Percentiles rank a stretch among this genome's conserved stretches.
Conservation (phyloP, 2,329 filamentous ascomycete genomes). For the Ilyonectria sp. region DNA sequence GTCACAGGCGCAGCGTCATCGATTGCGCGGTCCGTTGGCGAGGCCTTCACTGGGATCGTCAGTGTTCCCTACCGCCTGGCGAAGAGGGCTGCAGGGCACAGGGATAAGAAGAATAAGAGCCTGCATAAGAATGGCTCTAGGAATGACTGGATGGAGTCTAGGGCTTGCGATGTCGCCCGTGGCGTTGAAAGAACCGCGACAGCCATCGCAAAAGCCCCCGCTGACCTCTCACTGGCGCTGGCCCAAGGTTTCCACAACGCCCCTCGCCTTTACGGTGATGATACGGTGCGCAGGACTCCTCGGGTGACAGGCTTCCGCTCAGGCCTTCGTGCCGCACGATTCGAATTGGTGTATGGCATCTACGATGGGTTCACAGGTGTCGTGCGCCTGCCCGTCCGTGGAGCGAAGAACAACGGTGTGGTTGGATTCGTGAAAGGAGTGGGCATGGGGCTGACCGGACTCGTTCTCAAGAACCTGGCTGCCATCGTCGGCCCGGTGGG, state of each 20-base stretch:
- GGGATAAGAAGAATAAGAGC: constrained; percentile 32
- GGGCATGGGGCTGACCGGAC: constrained; percentile 74
- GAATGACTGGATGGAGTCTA: constrained; percentile 10
- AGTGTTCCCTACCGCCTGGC: constrained; percentile 74
- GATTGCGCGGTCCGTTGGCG: constrained; percentile 70
- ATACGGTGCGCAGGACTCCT: constrained; percentile 75
- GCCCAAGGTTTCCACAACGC: constrained; percentile 81
- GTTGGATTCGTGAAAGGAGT: constrained; percentile 67
- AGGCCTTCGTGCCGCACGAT: constrained; percentile 72
- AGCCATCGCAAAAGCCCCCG: constrained; percentile 70
- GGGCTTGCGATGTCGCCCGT: constrained; percentile 64
- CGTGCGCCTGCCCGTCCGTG: constrained; percentile 71
- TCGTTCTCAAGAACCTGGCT: constrained; percentile 76
- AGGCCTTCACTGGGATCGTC: constrained; percentile 74
- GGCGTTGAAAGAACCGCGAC: constrained; percentile 66
- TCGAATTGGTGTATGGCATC: constrained; percentile 74
- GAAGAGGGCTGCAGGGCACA: constrained; percentile 69
- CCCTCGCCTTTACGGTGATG: constrained; percentile 78
- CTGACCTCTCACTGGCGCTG: constrained; percentile 73
- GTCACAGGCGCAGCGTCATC: constrained; percentile 77
- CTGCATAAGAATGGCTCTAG: constrained; percentile 8
- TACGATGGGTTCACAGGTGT: constrained; percentile 77
- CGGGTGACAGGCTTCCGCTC: constrained; percentile 77
- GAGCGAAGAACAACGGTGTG: constrained; percentile 68
- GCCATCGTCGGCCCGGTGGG: constrained; percentile 73